Base-by-base conservation (phyloP, 2,329 filamentous ascomycete genomes). In the Eurotiales sp. region DNA sequence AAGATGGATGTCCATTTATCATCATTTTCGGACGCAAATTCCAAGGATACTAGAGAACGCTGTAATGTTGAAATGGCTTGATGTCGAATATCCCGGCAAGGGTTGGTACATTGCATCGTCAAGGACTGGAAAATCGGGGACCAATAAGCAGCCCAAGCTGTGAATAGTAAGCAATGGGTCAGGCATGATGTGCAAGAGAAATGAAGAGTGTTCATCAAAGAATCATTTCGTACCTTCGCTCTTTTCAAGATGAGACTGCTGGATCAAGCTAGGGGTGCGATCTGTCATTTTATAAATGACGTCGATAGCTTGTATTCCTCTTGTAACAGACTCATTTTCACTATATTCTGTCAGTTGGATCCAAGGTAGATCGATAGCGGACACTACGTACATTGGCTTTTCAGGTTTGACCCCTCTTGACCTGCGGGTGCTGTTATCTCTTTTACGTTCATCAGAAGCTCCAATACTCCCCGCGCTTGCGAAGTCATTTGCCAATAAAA, bases 111-210 rank as follows among this genome's bases (percentile, higher is more conserved):
- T 71, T 99, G 93, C 4, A 83, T 84, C 3, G 88, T 93, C 15
- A 99, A 75, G 5, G 90, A 88, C 59, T 90, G 84, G 70, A 99
- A 93, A 22, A 99, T 90, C 1, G 92, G 93, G 12, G 91, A 85
- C 93, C 93, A 99, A 68, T 99, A 99, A 8, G 93, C 90, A 46
- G 90, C 90, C 93, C 93, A 99, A 12, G 93, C 93, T 88, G 27
- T 22, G 8, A 29, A 25, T 15, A n/a, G 42, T 27, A n/a, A 50
- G 44, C 60, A 54, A 36, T 59, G 12, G 8, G 8, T 21, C 11
- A 10, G 21, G 27, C 10, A 47, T 57, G 50, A 29, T 41, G n/a
- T 10, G n/a, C 29, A 8, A 17, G 12, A 19, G 15, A 37, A 37
- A 37, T 19, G 34, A 37, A 19, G 11, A 15, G 10, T 37, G 11